Percentiles rank a stretch among this genome's conserved stretches.
Conservation (phyloP, 768 basidiomycete species). For the Amanita inopinata region DNA sequence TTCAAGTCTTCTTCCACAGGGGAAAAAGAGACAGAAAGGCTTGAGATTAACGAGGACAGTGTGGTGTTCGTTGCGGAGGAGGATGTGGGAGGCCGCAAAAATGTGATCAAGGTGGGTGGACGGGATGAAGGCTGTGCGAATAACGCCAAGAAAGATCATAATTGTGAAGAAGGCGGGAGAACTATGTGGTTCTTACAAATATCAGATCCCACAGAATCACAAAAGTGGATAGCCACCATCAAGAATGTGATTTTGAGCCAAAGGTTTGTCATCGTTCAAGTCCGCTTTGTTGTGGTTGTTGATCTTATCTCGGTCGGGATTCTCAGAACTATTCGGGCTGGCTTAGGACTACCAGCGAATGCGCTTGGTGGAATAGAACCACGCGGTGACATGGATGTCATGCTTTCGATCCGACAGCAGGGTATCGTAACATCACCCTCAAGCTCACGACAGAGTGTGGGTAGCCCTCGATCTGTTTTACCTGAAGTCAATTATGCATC, state of each 20-base stretch:
- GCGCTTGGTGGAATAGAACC: slow-evolving; percentile 44
- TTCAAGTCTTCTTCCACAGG: slow-evolving; percentile 54
- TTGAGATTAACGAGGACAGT: slow-evolving; percentile 69
- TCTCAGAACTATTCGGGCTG: slow-evolving; percentile 59
- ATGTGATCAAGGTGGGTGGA: slow-evolving; percentile 63
- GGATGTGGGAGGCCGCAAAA: slow-evolving; percentile 33
- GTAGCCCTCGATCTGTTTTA: slow-evolving; percentile 19
- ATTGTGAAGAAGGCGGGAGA: slow-evolving; percentile 38
- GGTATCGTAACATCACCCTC: slow-evolving; percentile 37
- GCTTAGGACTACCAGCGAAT: slow-evolving; percentile 40
- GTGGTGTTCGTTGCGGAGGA: slow-evolving; percentile 67
- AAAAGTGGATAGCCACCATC: slow-evolving; percentile 68
- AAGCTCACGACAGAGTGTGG: slow-evolving; percentile 17
- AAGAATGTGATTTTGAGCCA: slow-evolving; percentile 66
- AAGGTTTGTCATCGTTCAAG: slow-evolving; percentile 31
- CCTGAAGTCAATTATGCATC: slow-evolving; percentile 31
- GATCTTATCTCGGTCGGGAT: not conserved
- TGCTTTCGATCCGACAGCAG: slow-evolving; percentile 70
- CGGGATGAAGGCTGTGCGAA: slow-evolving; percentile 43
- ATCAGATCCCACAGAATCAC: slow-evolving; percentile 46
- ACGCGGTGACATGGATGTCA: slow-evolving; percentile 74
- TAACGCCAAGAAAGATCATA: slow-evolving; percentile 32
- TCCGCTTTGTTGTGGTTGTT: not conserved
- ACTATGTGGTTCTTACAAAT: slow-evolving; percentile 70
- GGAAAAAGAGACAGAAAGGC: slow-evolving; percentile 62